phyloP scores from a whole-genome alignment of 352 stramenopile species.

The Phytophthora cryptogea region DNA sequence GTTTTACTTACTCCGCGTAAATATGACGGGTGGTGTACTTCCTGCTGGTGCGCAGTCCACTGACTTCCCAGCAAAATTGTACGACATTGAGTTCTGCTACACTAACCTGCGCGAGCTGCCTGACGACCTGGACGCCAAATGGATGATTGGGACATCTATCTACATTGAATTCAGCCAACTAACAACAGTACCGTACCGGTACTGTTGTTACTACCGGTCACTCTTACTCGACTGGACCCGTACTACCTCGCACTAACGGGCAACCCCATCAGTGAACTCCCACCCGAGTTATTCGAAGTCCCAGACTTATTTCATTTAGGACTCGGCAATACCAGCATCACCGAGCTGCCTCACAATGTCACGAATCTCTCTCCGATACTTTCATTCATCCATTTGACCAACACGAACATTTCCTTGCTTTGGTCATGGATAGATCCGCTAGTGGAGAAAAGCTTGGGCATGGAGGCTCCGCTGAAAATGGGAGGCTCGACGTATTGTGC shows the following conservation, averaged over 20 bases:
- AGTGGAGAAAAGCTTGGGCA: background rate
- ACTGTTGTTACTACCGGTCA: too few species aligned
- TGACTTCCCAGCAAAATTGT: conserved; percentile 18
- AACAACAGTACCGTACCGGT: conserved; percentile 7
- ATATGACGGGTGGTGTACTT: conserved; percentile 12
- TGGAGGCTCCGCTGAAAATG: background rate
- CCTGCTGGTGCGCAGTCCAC: conserved; percentile 14
- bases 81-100: conserved; percentile 37
- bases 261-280: conserved; percentile 22
- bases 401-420: conserved; percentile 29
- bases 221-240: conserved; percentile 15
- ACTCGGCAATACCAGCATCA: conserved; percentile 19
- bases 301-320: conserved; percentile 21
- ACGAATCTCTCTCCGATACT: conserved; percentile 16
- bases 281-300: conserved; percentile 26
- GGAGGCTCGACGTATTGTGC: background rate
- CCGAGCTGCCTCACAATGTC: conserved; percentile 20
- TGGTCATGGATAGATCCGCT: conserved; percentile 29
- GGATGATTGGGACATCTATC: conserved; percentile 23
- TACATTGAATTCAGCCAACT: conserved; percentile 30
- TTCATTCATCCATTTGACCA: conserved; percentile 20
- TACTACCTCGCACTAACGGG: conserved; percentile 28
- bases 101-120: conserved; percentile 45
- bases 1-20: conserved; percentile 30
- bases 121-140: conserved; percentile 33